Evolutionary conservation across 129 eudicot genomes (phyloP).

Genomic region (Pseudognaphalium luteoalbum): DNA sequence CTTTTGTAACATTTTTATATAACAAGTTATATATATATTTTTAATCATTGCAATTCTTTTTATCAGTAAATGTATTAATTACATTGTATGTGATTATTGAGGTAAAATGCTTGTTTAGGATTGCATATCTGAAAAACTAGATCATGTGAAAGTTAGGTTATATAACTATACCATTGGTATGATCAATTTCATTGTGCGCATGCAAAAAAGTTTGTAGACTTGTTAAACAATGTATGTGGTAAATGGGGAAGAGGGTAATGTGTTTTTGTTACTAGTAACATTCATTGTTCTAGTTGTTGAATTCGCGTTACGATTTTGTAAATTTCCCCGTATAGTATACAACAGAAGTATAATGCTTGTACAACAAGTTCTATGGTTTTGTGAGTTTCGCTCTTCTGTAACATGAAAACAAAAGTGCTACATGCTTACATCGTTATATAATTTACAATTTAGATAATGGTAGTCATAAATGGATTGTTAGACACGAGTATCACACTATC

Average conservation of each 20-base stretch:
- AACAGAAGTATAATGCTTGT: slow-evolving; percentile 30
- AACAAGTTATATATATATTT: not conserved
- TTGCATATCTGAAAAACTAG: too few species aligned
- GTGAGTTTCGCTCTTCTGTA: slow-evolving; percentile 31
- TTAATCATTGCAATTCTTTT: too few species aligned
- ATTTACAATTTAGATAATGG: too few species aligned
- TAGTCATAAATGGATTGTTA: too few species aligned
- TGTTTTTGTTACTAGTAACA: not conserved
- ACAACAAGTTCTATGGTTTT: slow-evolving; percentile 7
- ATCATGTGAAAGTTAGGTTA: too few species aligned
- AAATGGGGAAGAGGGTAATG: slow-evolving; percentile 21
- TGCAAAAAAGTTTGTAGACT: too few species aligned
- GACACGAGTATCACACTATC: too few species aligned
- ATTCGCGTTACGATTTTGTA: not conserved
- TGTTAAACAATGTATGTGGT: not conserved
- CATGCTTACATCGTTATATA: too few species aligned
- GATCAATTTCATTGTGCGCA: not conserved
- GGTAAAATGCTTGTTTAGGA: too few species aligned
- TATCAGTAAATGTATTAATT: too few species aligned
- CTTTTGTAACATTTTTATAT: not conserved
- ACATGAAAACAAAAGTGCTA: not conserved
- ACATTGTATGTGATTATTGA: too few species aligned
- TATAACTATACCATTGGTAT: too few species aligned
- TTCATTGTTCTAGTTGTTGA: not conserved
- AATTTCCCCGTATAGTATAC: not conserved